Conservation (phyloP, 2,329 filamentous ascomycete genomes). For the Cladosporium sp. region DNA sequence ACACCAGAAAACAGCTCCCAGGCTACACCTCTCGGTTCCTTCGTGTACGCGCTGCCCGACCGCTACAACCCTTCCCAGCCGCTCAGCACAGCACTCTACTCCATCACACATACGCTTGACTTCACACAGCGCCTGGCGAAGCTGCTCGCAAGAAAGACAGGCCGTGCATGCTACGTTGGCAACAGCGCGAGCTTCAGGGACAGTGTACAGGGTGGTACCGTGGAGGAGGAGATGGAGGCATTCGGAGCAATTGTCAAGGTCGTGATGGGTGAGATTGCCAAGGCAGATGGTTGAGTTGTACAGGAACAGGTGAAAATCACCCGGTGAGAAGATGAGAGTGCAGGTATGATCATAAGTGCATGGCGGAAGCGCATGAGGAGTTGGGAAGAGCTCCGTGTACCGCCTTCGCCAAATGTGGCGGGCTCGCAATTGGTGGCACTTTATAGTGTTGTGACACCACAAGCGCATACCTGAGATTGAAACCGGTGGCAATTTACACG, state of each 20-base stretch:
- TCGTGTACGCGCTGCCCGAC: slow-evolving; percentile 91
- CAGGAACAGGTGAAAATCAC: background rate
- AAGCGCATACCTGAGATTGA: background rate
- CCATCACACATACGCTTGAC: slow-evolving; percentile 73
- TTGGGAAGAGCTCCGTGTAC: background rate
- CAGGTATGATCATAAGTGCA: background rate
- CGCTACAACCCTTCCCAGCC: slow-evolving; percentile 55
- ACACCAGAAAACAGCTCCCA: slow-evolving; percentile 23
- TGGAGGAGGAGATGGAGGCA: slow-evolving; percentile 93
- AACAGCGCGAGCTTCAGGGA: slow-evolving; percentile 79
- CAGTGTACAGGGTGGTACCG: slow-evolving; percentile 72
- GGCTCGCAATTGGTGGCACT: background rate
- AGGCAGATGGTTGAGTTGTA: slow-evolving; percentile 1
- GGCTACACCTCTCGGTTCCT: slow-evolving; percentile 65
- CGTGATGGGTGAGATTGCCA: slow-evolving; percentile 57
- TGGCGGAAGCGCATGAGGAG: background rate
- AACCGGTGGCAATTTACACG: background rate
- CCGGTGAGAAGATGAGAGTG: background rate
- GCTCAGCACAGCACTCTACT: slow-evolving; percentile 77
- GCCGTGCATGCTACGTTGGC: slow-evolving; percentile 81
- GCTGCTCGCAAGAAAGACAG: slow-evolving; percentile 71
- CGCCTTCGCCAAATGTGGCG: background rate
- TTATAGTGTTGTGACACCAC: background rate
- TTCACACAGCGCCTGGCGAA: slow-evolving; percentile 85
- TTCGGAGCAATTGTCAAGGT: slow-evolving; percentile 73